Conservation (phyloP, 139 green algal genomes). For the Klebsormidium nitens region DNA sequence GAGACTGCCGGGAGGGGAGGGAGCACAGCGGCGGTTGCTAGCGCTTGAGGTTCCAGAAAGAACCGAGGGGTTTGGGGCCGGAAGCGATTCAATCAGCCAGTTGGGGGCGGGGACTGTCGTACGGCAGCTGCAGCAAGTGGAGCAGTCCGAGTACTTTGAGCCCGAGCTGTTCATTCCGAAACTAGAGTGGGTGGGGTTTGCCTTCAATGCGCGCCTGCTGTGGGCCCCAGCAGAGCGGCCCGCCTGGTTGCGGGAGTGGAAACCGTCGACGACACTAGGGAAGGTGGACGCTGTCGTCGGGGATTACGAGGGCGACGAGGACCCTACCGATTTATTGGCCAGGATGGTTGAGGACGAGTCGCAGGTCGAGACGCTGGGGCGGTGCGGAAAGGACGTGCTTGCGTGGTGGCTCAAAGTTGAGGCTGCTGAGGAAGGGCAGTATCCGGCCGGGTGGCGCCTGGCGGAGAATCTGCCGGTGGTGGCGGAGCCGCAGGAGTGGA, state of each 20-base stretch:
- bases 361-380: slow-evolving; percentile 8
- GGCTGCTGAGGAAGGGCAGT: slow-evolving; percentile 18
- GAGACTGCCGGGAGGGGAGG: too few species aligned
- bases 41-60: too few species aligned
- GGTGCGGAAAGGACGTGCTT: slow-evolving; percentile 16
- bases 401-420: slow-evolving; percentile 28
- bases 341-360: slow-evolving; percentile 15
- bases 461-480: too few species aligned
- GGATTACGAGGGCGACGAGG: neutral
- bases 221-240: neutral
- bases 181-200: slow-evolving; percentile 3
- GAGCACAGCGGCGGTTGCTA: too few species aligned
- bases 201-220: neutral
- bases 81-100: too few species aligned
- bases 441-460: slow-evolving; percentile 7
- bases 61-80: too few species aligned
- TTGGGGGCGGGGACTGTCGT: too few species aligned
- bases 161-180: too few species aligned
- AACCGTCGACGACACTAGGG: neutral
- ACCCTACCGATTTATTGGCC: slow-evolving; percentile 6
- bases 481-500: too few species aligned
- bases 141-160: too few species aligned
- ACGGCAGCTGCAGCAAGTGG: too few species aligned
- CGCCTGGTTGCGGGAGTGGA: neutral
- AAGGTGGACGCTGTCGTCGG: neutral